Conservation (phyloP, 179 eudicot species). For the Patellifolia procumbens region DNA sequence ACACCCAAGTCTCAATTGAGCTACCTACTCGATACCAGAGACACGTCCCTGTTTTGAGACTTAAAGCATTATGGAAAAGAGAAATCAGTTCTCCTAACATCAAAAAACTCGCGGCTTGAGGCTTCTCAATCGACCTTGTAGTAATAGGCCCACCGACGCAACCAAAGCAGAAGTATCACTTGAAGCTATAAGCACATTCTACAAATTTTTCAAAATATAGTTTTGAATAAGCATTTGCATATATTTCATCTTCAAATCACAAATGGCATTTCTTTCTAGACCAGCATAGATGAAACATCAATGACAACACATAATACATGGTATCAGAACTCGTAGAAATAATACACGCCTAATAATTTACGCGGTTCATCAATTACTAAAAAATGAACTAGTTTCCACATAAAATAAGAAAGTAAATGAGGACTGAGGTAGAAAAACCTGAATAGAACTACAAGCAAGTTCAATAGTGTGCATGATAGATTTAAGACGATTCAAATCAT, state of each 20-base stretch:
- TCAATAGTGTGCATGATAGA: conserved; percentile 82
- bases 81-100: too few species aligned
- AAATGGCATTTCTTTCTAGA: background rate
- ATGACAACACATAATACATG: too few species aligned
- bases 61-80: too few species aligned
- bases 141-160: too few species aligned
- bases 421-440: conserved; percentile 66
- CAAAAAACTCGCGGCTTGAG: too few species aligned
- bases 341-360: background rate
- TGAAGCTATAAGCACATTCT: background rate
- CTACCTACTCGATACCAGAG: too few species aligned
- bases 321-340: too few species aligned
- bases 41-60: too few species aligned
- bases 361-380: background rate
- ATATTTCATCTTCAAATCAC: background rate
- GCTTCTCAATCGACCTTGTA: too few species aligned
- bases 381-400: background rate
- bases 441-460: conserved; percentile 82
- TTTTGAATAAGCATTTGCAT: background rate
- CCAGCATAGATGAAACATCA: background rate
- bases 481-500: conserved; percentile 72
- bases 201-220: too few species aligned
- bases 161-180: background rate
- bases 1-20: too few species aligned
- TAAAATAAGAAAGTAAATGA: background rate